Base-by-base conservation (phyloP, 306 rosid species). In the Trifolium fragiferum region DNA sequence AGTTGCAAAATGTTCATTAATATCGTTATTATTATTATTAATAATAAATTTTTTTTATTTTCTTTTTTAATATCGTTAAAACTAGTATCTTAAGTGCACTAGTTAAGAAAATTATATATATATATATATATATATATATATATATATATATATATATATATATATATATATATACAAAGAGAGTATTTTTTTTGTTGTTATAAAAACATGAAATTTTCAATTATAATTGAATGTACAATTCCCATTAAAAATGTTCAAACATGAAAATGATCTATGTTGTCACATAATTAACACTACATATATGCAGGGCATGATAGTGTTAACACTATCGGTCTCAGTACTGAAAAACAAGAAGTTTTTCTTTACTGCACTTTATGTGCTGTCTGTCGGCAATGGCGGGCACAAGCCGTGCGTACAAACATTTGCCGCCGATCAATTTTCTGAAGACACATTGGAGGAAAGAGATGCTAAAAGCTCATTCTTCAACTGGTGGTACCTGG, bases 361-460 rank as follows among this genome's bases (percentile, higher is more conserved):
- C 25, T 88, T 86, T 7, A 1, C 60, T 6, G 87, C 86, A 0
- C 89, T 92, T 44, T 86, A 92, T 73, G 68, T 82, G 49, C 10
- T 89, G 0, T 75, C 97, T 1, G 32, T 92, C 1, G 97, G 95
- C 0, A 86, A 86, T 64, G 97, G 96, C 0, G 97, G 97, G 1
- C 96, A 89, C 70, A 85, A 74, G 74, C 97, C 97, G 0, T 89
- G 96, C 7, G 96, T 86, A 1, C 96, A 89, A 46, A 92, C 97
- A 12, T 92, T 92, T 13, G 97, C 96, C 2, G 97, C 97, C 30
- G 95, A 89, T 61, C 96, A 89, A 8, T 92, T 89, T 12, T 80
- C 85, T 8, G 96, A 92, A 5, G 84, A 77, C 57, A 64, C 93
- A 1, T 38, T 74, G 11, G 86, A 85, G 55, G 83, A 86, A 50